Conservation (phyloP, 257 asterid species). For the Solanum lignicaule region DNA sequence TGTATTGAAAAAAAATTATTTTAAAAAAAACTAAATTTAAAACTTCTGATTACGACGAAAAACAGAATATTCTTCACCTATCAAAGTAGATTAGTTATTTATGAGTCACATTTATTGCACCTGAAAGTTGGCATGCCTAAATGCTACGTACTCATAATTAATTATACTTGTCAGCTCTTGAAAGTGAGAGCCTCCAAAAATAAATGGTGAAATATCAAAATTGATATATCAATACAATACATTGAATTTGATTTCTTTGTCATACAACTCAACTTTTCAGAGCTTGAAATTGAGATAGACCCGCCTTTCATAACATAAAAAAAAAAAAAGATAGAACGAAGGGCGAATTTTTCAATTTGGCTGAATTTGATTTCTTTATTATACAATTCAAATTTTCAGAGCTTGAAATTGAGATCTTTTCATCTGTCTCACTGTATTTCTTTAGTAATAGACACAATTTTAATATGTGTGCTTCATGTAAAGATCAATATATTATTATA, state of each 20-base stretch:
- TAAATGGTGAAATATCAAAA: not conserved
- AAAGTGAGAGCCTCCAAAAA: not conserved
- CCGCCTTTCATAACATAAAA: too few relatives aligned
- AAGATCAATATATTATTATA: not conserved
- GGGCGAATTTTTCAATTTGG: accelerated
- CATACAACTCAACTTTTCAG: too few relatives aligned
- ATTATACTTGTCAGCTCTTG: not conserved
- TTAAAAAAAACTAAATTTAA: not conserved
- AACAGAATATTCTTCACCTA: not conserved
- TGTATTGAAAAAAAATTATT: not conserved
- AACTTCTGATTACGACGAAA: not conserved
- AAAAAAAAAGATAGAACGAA: too few relatives aligned
- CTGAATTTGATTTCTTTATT: not conserved
- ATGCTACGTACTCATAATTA: not conserved
- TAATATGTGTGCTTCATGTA: too few relatives aligned
- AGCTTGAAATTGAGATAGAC: too few relatives aligned
- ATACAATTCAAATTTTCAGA: accelerated
- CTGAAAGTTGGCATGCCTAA: not conserved
- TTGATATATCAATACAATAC: not conserved
- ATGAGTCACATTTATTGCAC: not conserved
- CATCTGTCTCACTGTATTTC: too few relatives aligned
- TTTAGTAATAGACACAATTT: too few relatives aligned
- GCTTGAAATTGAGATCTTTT: too few relatives aligned
- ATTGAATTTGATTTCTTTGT: not conserved
- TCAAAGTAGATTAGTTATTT: not conserved